These are phyloP conservation scores for Fusarium agapanthi DNA, from an alignment of 2,329 filamentous ascomycete species.

Conservation along the genomic window DNA sequence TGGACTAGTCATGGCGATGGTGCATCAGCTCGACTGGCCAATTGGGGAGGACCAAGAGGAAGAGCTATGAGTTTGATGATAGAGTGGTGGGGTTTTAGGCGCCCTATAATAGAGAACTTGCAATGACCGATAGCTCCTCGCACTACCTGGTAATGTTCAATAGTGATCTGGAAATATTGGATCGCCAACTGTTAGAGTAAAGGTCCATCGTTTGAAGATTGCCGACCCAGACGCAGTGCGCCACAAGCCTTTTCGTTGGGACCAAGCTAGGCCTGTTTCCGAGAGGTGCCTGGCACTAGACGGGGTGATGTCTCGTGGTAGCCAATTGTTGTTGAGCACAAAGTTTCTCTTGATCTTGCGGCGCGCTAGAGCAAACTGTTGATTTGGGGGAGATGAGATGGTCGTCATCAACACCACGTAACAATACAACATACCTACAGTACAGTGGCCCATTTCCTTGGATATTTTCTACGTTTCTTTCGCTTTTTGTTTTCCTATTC, in stretches of 20 bases:
- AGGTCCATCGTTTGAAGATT: background rate
- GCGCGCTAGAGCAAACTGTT: background rate
- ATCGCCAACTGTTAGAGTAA: background rate
- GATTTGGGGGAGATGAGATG: background rate
- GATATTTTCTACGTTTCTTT: background rate
- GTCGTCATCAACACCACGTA: background rate
- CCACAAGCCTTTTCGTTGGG: background rate
- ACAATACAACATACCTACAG: background rate
- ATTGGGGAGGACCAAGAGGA: constrained; percentile 3
- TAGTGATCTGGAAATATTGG: background rate
- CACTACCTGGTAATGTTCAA: background rate
- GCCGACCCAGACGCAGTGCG: background rate
- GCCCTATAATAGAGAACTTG: background rate
- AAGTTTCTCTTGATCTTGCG: background rate
- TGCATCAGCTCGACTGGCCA: constrained; percentile 17
- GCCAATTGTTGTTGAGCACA: background rate
- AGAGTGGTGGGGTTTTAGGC: background rate
- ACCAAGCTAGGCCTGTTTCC: background rate
- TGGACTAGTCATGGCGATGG: constrained; percentile 18
- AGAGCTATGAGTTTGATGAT: background rate
- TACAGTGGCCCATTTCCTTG: background rate
- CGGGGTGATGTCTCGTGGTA: background rate
- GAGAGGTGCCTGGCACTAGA: background rate
- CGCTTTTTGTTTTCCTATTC: background rate
- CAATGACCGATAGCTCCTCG: background rate